These are phyloP conservation scores for Mortierella antarctica DNA, from an alignment of 192 early-diverging fungal genomes.

Conservation along the genomic window DNA sequence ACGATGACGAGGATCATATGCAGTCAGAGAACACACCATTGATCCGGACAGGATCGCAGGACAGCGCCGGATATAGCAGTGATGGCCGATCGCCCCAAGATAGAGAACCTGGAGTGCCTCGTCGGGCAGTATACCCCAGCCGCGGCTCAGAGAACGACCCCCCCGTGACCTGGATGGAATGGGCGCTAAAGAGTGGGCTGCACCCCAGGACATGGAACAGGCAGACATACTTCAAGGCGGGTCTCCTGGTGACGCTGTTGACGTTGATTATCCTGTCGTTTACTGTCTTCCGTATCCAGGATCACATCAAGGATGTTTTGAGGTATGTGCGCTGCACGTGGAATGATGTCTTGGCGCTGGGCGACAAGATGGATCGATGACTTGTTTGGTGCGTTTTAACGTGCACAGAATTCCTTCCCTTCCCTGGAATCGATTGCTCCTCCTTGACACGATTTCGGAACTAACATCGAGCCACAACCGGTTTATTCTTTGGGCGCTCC, in stretches of 20 bases:
- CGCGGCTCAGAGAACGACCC: not conserved
- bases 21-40: slow-evolving; percentile 19
- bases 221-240: slow-evolving; percentile 42
- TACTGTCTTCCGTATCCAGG: slow-evolving; percentile 54
- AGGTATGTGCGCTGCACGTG: slow-evolving; percentile 8
- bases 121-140: not conserved
- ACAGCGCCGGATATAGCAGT: slow-evolving; percentile 6
- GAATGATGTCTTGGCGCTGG: no score
- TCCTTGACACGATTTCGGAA: not conserved
- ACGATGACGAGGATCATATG: slow-evolving; percentile 16
- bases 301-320: slow-evolving; percentile 57
- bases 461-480: not conserved
- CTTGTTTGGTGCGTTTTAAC: not conserved
- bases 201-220: slow-evolving; percentile 39
- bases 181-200: slow-evolving; percentile 21
- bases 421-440: not conserved
- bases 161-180: slow-evolving; percentile 29
- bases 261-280: slow-evolving; percentile 39
- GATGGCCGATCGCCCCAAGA: not conserved
- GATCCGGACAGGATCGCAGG: slow-evolving; percentile 11
- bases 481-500: not conserved
- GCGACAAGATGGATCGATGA: not conserved
- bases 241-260: slow-evolving; percentile 14
- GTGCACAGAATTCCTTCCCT: not conserved
- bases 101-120: not conserved